Conservation (phyloP, 352 stramenopile genomes). For the Globisporangium paroecandrum region DNA sequence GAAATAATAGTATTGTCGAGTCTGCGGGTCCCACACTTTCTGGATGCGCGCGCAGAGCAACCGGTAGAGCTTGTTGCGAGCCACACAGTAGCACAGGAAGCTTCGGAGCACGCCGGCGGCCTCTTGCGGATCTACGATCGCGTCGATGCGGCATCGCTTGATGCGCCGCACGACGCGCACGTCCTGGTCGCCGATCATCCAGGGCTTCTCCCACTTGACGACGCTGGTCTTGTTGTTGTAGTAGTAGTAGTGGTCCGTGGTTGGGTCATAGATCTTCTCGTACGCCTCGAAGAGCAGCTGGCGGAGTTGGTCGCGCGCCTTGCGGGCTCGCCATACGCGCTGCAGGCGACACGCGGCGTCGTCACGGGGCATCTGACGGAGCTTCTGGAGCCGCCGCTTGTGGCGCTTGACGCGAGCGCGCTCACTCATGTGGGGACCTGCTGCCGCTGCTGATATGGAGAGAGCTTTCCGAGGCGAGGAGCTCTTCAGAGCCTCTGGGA, state of each 20-base stretch:
- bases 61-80: slow-evolving; percentile 43
- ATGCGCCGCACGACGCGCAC: slow-evolving; percentile 36
- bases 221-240: slow-evolving; percentile 69
- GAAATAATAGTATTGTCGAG: slow-evolving; percentile 79
- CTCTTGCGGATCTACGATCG: slow-evolving; percentile 41
- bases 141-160: slow-evolving; percentile 40
- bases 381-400: slow-evolving; percentile 55
- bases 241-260: slow-evolving; percentile 67
- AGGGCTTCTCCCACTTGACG: slow-evolving; percentile 64
- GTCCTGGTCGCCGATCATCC: slow-evolving; percentile 40
- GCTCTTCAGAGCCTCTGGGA: not conserved
- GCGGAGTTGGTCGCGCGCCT: slow-evolving; percentile 37
- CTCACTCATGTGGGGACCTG: slow-evolving; percentile 38
- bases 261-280: slow-evolving; percentile 72
- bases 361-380: slow-evolving; percentile 50
- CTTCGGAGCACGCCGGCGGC: slow-evolving; percentile 35
- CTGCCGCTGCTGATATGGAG: not conserved
- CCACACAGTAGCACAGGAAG: slow-evolving; percentile 43
- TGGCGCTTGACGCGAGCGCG: slow-evolving; percentile 56
- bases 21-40: slow-evolving; percentile 67
- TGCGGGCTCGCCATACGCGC: slow-evolving; percentile 36
- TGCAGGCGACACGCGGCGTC: slow-evolving; percentile 58
- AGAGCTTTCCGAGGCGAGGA: not conserved
- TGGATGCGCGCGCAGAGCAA: slow-evolving; percentile 51
- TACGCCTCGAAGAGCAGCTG: slow-evolving; percentile 48